A percentile compares a stretch with the other conserved stretches of the same genome.
These are phyloP conservation scores for Silene coronaria DNA, from an alignment of 179 eudicot genomes.

Conservation along the genomic window DNA sequence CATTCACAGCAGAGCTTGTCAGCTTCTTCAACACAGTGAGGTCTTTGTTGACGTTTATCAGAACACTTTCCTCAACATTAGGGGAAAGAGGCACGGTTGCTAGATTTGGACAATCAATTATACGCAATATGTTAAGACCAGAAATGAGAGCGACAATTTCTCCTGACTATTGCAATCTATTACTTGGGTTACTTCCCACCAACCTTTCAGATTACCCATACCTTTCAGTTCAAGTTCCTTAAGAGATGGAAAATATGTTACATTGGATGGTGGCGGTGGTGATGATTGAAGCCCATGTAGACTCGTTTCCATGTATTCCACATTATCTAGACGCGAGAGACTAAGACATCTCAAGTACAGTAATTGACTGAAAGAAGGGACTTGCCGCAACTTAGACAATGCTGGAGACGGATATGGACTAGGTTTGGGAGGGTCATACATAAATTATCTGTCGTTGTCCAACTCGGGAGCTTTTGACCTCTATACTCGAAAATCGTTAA, in stretches of 20 bases:
- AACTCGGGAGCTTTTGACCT: conserved; percentile 25
- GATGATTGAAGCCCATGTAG: not conserved
- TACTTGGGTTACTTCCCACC: conserved; percentile 19
- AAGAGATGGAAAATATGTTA: conserved; percentile 24
- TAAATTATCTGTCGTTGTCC: conserved; percentile 22
- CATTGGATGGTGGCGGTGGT: not conserved
- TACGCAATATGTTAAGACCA: not conserved
- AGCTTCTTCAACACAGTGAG: not conserved
- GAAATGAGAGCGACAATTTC: not conserved
- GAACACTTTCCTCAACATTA: not conserved
- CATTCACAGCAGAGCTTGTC: not conserved
- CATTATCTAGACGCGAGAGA: not conserved
- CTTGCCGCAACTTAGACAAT: conserved; percentile 19
- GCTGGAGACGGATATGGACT: conserved; percentile 5
- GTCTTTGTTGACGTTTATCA: not conserved
- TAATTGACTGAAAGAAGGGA: conserved; percentile 23
- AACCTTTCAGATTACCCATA: conserved; percentile 17
- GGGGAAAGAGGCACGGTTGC: not conserved
- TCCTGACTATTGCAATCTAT: not conserved
- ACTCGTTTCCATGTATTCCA: conserved; percentile 23
- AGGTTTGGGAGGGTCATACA: conserved; percentile 24
- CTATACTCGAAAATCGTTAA: not conserved
- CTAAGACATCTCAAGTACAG: conserved; percentile 19
- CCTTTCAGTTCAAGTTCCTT: not conserved
- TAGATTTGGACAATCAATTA: conserved; percentile 7